Evolutionary conservation across 1,139 yeast species (phyloP), one percentile per base, ranked within the genome.

Genomic region (Kodamaea suecica): DNA sequence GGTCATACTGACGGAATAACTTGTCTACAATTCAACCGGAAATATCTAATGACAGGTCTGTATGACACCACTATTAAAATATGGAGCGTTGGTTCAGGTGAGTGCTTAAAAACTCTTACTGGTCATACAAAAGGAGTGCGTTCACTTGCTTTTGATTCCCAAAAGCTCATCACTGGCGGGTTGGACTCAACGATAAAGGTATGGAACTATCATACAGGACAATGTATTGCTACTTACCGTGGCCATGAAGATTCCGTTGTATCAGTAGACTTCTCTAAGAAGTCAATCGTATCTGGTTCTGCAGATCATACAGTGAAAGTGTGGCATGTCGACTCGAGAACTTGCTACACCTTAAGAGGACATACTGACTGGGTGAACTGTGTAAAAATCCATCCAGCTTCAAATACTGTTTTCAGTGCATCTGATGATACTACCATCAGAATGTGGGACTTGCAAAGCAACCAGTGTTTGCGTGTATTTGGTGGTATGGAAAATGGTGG

Each of bases 131-230:
- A 84, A 45, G 96, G 95, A 14, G 94, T 92, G 20, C 73, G 88
- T 37, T 75, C 95, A 0, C 66, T 92, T 32, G 84, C 76, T 35
- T 90, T 90, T 57, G 98, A 92, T 60, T 81, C 80, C 35, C 86
- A 83, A 48, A 92, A 92, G 58, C 70, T 92, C 35, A 87, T 92
- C 31, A 84, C 97, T 3, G 97, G 96, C 12, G 90, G 96, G 1
- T 69, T 87, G 55, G 98, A 92, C 60, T 76, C 83, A 34, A 88
- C 96, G 0, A 87, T 92, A 41, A 83, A 90, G 49, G 95, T 92
- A 21, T 92, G 98, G 98, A 88, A 90, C 60, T 87, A 86, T 61
- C 84, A 84, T 44, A 87, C 95, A 1, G 98, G 98, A 25, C 85
- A 84, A 54, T 90, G 97, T 53, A 80, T 92, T 17, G 85, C 95